These are phyloP conservation scores for Nemania serpens DNA, from an alignment of 2,329 filamentous ascomycete species.

Conservation along the genomic window DNA sequence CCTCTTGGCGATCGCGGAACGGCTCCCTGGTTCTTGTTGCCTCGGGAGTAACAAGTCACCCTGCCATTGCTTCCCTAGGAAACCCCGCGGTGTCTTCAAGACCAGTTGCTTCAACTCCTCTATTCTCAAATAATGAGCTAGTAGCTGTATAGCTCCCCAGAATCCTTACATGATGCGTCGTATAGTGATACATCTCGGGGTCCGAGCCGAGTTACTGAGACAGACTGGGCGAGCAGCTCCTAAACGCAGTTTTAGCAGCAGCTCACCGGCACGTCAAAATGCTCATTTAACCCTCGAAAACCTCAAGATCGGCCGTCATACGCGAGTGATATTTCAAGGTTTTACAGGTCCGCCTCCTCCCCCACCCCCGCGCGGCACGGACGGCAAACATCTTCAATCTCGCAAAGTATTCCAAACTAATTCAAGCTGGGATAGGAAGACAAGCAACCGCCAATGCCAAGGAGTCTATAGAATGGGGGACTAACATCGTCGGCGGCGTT, in stretches of 20 bases:
- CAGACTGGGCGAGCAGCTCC: constrained; percentile 2
- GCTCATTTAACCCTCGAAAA: constrained; percentile 45
- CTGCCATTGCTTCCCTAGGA: no score
- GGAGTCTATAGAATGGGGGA: constrained; percentile 78
- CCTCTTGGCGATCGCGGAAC: constrained; percentile 3
- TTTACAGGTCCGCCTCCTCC: constrained; percentile 44
- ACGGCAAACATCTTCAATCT: background rate
- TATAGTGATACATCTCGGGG: background rate
- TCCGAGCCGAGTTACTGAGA: constrained; percentile 15
- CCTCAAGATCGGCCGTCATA: constrained; percentile 47
- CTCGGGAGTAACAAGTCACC: no score
- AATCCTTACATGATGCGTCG: constrained; percentile 16
- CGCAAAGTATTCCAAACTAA: background rate
- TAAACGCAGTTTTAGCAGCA: constrained; percentile 32
- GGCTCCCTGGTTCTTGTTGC: background rate
- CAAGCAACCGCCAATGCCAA: constrained; percentile 76
- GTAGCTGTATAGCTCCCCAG: background rate
- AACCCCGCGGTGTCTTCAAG: background rate
- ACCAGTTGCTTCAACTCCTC: background rate
- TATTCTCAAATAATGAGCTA: background rate
- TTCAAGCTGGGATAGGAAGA: constrained; percentile 22
- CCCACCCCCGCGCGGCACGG: background rate
- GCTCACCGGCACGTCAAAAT: constrained; percentile 23
- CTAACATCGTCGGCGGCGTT: constrained; percentile 79
- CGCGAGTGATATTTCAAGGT: constrained; percentile 49